phyloP scores from a whole-genome alignment of 768 basidiomycete species.

The Amanita molliuscula region DNA sequence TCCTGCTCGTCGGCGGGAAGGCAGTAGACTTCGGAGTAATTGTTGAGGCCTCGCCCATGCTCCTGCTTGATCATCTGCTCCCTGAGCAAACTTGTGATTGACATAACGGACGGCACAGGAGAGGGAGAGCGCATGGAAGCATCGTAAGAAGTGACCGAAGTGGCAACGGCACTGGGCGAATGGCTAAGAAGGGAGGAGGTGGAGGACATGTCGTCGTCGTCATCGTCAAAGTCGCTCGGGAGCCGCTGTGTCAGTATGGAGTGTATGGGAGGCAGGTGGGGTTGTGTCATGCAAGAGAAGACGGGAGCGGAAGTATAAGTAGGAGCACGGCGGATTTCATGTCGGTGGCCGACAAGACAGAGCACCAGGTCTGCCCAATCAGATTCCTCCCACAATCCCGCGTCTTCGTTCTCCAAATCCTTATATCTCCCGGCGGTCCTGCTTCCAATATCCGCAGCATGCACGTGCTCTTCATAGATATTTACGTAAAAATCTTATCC shows the following conservation, averaged over 20 bases:
- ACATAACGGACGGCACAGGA: constrained; percentile 59
- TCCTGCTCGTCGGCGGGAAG: constrained; percentile 77
- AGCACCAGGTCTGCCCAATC: background rate
- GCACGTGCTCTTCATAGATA: background rate
- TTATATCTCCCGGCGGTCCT: background rate
- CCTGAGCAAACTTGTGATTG: constrained; percentile 54
- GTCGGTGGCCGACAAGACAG: background rate
- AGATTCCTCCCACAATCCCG: background rate
- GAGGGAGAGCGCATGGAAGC: constrained; percentile 54
- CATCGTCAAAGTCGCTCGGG: constrained; percentile 14
- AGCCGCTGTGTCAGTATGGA: background rate
- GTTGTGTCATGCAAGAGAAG: background rate
- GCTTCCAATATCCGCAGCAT: background rate
- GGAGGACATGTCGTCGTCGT: constrained; percentile 38
- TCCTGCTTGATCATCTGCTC: constrained; percentile 52
- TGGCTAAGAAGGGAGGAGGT: constrained; percentile 29
- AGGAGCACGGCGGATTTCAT: background rate
- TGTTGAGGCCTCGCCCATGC: constrained; percentile 63
- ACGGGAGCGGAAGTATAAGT: background rate
- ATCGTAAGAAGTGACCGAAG: constrained; percentile 50
- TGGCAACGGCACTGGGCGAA: constrained; percentile 25
- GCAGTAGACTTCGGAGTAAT: constrained; percentile 69
- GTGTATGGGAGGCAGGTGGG: background rate
- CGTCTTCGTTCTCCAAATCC: background rate
- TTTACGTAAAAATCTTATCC: background rate